Percentiles rank a stretch among this genome's conserved stretches.
Evolutionary conservation across 768 basidiomycete genomes (phyloP).

Genomic region (Paxillus rubicundulus): DNA sequence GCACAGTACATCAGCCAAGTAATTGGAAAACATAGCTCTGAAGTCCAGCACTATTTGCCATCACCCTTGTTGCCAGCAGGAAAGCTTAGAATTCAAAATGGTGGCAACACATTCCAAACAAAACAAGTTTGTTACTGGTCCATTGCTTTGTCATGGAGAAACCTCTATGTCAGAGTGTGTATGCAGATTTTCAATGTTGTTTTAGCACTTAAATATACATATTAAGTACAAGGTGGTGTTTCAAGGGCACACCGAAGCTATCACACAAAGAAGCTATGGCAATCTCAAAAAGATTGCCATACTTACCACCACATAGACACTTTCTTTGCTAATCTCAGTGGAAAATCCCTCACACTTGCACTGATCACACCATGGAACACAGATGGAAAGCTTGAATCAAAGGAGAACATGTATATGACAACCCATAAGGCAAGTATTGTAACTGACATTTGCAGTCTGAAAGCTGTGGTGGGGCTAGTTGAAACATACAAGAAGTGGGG

Average conservation of each 20-base stretch:
- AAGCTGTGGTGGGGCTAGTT: constrained; percentile 16
- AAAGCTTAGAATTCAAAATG: not conserved
- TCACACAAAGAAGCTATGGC: not conserved
- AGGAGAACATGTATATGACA: constrained; percentile 1
- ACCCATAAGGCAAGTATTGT: constrained; percentile 1
- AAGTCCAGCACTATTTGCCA: not conserved
- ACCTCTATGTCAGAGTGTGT: too few relatives aligned
- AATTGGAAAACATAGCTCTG: not conserved
- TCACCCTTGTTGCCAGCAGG: not conserved
- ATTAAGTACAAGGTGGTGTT: not conserved
- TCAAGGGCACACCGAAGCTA: not conserved
- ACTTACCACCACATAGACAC: not conserved
- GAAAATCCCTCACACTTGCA: not conserved
- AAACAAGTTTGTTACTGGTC: not conserved
- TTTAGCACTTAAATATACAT: not conserved
- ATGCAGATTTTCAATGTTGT: too few relatives aligned
- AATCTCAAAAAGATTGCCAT: not conserved
- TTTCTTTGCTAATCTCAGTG: not conserved
- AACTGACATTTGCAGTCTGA: constrained; percentile 12
- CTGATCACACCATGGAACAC: not conserved
- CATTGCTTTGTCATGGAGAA: not conserved
- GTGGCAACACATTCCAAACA: not conserved
- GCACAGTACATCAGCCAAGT: not conserved
- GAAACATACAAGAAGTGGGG: constrained; percentile 11
- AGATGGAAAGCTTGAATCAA: not conserved